Conservation (phyloP, 257 asterid genomes). For the Linaria vulgaris region DNA sequence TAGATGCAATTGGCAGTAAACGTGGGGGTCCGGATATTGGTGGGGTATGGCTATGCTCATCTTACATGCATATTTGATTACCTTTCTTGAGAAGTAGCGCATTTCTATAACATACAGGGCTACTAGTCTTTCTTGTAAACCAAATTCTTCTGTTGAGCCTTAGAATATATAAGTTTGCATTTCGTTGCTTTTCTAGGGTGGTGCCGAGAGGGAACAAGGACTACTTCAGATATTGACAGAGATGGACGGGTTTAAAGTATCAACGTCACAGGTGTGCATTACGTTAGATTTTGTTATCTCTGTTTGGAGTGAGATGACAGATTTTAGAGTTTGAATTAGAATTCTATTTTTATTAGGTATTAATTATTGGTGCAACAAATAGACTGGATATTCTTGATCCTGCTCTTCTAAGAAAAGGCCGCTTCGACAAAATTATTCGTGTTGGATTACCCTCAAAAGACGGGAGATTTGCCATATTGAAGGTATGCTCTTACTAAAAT, state of each 20-base stretch:
- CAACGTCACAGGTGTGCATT: constrained; percentile 76
- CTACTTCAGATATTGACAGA: constrained; percentile 96
- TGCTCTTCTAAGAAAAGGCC: constrained; percentile 93
- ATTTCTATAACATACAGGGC: not conserved
- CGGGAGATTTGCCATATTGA: constrained; percentile 92
- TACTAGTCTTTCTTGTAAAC: constrained; percentile 18
- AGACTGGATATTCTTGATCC: constrained; percentile 98
- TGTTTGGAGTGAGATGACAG: constrained; percentile 5
- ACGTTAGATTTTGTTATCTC: constrained; percentile 14
- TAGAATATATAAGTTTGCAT: constrained; percentile 14
- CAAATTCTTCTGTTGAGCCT: constrained; percentile 12
- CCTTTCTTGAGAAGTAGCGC: constrained; percentile 8
- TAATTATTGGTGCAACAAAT: constrained; percentile 97
- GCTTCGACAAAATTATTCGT: constrained; percentile 95
- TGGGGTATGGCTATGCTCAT: constrained; percentile 66
- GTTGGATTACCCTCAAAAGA: constrained; percentile 95
- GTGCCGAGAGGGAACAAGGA: constrained; percentile 99
- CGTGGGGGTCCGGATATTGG: constrained; percentile 99
- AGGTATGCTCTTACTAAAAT: constrained; percentile 46
- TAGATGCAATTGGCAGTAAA: constrained; percentile 98
- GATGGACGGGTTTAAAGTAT: constrained; percentile 96
- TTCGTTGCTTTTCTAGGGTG: constrained; percentile 65
- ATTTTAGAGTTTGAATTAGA: constrained; percentile 17
- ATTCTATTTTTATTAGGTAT: constrained; percentile 51
- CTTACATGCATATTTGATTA: constrained; percentile 15